A percentile compares a stretch with the other conserved stretches of the same genome.
Conservation (phyloP, 2,329 filamentous ascomycete species). For the Dactylonectria macrodidyma region DNA sequence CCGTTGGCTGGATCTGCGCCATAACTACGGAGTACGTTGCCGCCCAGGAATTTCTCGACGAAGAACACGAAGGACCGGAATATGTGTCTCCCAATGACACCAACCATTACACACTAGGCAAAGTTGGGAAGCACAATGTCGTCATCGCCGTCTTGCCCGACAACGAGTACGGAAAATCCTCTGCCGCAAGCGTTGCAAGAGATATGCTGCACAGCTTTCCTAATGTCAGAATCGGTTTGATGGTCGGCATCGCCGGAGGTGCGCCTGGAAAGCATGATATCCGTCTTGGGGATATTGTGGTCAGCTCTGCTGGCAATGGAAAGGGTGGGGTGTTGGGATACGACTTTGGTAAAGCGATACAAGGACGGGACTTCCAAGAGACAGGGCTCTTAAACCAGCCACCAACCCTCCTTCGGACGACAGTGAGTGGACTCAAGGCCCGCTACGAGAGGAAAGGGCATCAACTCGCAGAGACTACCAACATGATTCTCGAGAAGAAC, state of each 20-base stretch:
- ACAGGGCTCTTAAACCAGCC: not conserved
- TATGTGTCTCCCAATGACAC: not conserved
- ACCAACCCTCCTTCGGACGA: constrained; percentile 4
- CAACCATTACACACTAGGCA: not conserved
- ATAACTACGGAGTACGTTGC: constrained; percentile 2
- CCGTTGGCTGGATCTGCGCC: constrained; percentile 16
- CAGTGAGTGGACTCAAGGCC: constrained; percentile 14
- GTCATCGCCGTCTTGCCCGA: not conserved
- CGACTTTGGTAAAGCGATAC: not conserved
- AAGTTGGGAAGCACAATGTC: not conserved
- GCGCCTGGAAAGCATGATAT: not conserved
- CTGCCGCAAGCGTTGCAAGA: not conserved
- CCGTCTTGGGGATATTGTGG: not conserved
- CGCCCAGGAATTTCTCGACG: constrained; percentile 3
- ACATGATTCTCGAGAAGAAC: not conserved
- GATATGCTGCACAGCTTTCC: not conserved
- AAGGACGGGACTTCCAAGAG: not conserved
- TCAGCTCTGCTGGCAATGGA: not conserved
- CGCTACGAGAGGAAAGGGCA: constrained; percentile 23
- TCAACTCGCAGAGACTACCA: constrained; percentile 8
- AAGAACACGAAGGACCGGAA: not conserved
- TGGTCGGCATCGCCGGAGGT: not conserved
- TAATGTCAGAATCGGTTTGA: not conserved
- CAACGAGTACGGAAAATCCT: not conserved
- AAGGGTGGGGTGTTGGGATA: not conserved